These are phyloP conservation scores for Ogataea philodendri DNA, from an alignment of 805 yeast genomes.

Conservation along the genomic window DNA sequence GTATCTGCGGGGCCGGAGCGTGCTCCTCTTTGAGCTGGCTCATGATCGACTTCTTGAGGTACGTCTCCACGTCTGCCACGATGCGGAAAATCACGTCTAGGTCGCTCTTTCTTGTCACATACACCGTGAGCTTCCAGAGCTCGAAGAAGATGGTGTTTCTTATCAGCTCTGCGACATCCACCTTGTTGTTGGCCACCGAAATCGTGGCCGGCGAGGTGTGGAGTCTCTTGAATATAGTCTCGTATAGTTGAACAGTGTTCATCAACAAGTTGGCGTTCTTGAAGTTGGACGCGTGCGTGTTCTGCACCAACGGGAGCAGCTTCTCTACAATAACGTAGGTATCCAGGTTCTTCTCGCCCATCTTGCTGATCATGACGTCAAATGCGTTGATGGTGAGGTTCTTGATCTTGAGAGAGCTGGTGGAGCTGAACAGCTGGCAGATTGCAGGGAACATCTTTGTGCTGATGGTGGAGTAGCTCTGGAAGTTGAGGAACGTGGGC, in stretches of 20 bases:
- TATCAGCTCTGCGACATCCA: conserved; percentile 30
- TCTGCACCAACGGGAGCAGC: conserved; percentile 67
- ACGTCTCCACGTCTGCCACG: conserved; percentile 20
- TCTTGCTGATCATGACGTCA: conserved; percentile 45
- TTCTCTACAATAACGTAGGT: conserved; percentile 70
- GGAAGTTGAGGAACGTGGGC: conserved; percentile 33
- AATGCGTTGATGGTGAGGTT: conserved; percentile 63
- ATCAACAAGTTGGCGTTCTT: conserved; percentile 30
- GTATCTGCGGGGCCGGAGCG: neutral
- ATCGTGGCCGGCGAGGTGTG: conserved; percentile 22
- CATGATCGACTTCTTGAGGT: conserved; percentile 18
- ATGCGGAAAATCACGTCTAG: conserved; percentile 21
- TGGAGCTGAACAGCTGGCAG: conserved; percentile 72
- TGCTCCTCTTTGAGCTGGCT: conserved; percentile 14
- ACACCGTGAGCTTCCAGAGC: conserved; percentile 34
- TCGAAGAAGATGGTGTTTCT: conserved; percentile 34
- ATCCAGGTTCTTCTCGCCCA: conserved; percentile 57
- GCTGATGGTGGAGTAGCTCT: conserved; percentile 56
- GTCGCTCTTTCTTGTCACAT: conserved; percentile 24
- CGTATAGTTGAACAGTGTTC: conserved; percentile 32
- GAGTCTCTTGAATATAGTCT: conserved; percentile 29
- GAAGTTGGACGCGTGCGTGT: conserved; percentile 34
- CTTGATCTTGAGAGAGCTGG: conserved; percentile 80
- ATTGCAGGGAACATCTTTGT: conserved; percentile 72
- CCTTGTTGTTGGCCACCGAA: conserved; percentile 26